Evolutionary conservation across 73 alveolate genomes (phyloP).

Genomic region (Paramecium primaurelia): DNA sequence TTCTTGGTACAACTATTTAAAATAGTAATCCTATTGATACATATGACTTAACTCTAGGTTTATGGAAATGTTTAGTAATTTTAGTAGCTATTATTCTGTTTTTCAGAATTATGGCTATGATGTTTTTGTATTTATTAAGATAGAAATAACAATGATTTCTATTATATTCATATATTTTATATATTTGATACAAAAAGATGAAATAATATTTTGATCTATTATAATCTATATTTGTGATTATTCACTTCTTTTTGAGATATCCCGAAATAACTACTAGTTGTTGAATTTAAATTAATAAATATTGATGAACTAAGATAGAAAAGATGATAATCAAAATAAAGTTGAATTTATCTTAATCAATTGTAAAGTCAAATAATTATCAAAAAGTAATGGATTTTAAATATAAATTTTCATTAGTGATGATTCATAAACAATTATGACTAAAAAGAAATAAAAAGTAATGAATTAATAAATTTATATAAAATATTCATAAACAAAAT

Average conservation of each 20-base stretch:
- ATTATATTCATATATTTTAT: background rate
- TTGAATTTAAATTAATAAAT: too few relatives aligned
- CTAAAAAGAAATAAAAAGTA: background rate
- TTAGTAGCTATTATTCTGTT: background rate
- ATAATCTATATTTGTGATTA: too few relatives aligned
- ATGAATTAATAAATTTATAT: too few relatives aligned
- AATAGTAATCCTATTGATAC: background rate
- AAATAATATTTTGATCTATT: too few relatives aligned
- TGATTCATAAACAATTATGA: background rate
- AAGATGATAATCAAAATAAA: slow-evolving; percentile 7
- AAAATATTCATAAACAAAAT: too few relatives aligned
- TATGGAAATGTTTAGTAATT: slow-evolving; percentile 20
- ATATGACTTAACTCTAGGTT: background rate
- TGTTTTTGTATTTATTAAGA: background rate
- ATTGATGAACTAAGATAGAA: background rate
- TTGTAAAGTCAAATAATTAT: background rate
- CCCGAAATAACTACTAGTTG: too few relatives aligned
- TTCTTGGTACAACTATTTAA: background rate
- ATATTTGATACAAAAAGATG: too few relatives aligned
- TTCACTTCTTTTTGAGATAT: too few relatives aligned
- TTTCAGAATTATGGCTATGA: background rate
- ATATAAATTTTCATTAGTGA: background rate
- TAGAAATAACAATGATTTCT: background rate
- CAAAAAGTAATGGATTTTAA: background rate
- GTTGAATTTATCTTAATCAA: background rate